Percentiles rank a stretch among this genome's conserved stretches.
phyloP scores from a whole-genome alignment of 192 early-diverging fungal genomes.

The Coemansia sp. region DNA sequence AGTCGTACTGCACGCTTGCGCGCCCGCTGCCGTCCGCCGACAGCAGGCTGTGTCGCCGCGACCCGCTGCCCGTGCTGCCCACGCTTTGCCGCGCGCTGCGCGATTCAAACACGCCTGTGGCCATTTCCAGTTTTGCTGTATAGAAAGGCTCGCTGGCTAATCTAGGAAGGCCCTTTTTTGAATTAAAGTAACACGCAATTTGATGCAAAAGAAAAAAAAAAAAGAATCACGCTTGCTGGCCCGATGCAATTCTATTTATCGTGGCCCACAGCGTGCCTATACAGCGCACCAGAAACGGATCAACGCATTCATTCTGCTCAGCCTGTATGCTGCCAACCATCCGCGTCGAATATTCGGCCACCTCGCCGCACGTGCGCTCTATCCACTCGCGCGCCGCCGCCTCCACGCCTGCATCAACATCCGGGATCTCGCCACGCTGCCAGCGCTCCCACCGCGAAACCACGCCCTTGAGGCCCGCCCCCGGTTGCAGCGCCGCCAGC shows the following conservation, averaged over 20 bases:
- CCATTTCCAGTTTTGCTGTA: background rate
- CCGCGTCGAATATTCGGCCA: background rate
- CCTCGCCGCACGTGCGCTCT: background rate
- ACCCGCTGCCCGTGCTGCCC: slow-evolving; percentile 29
- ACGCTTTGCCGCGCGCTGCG: slow-evolving; percentile 19
- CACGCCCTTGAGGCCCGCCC: background rate
- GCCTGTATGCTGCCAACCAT: background rate
- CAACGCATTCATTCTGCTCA: background rate
- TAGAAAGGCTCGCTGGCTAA: no score
- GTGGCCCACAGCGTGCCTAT: background rate
- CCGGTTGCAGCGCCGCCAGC: slow-evolving; percentile 2
- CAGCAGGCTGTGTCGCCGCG: slow-evolving; percentile 45
- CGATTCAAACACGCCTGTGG: slow-evolving; percentile 12
- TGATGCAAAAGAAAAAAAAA: no score
- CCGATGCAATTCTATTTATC: background rate
- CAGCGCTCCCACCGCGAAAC: slow-evolving; percentile 5
- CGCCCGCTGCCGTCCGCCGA: slow-evolving; percentile 10
- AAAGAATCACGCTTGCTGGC: no score
- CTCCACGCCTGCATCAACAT: background rate
- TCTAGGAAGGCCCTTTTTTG: no score
- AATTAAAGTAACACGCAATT: no score
- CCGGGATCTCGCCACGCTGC: background rate
- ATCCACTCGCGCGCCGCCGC: background rate
- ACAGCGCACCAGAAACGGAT: background rate
- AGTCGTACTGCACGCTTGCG: slow-evolving; percentile 10